A percentile compares a stretch with the other conserved stretches of the same genome.
Conservation (phyloP, 352 stramenopile genomes). For the Phytophthora pistaciae region DNA sequence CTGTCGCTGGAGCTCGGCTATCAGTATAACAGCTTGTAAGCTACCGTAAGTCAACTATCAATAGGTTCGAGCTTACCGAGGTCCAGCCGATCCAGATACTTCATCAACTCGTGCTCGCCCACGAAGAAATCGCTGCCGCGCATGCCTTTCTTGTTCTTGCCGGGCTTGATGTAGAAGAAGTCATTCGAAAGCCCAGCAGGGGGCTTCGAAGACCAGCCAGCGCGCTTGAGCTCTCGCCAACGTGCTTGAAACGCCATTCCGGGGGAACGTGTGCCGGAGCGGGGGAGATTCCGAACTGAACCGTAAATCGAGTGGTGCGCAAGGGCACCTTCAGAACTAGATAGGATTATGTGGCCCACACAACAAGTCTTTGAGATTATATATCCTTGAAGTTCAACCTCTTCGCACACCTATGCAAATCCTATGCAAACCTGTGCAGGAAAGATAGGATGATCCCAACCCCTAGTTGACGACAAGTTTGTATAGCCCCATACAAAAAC, state of each 20-base stretch:
- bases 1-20: background rate
- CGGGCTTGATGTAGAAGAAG: conserved; percentile 3
- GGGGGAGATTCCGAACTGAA: conserved; percentile 2
- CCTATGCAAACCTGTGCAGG: background rate
- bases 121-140: background rate
- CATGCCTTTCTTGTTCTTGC: background rate
- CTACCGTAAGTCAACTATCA: background rate
- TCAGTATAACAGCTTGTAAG: background rate
- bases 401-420: background rate
- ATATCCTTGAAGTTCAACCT: conserved; percentile 1
- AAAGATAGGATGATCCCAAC: background rate
- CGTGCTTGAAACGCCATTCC: conserved; percentile 2
- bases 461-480: background rate
- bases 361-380: background rate
- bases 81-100: conserved; percentile 3
- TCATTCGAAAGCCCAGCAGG: background rate
- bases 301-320: background rate
- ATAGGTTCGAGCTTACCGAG: background rate
- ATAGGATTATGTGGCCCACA: background rate
- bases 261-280: background rate
- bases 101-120: background rate
- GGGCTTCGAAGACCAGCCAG: background rate
- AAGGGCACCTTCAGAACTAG: background rate
- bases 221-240: background rate
- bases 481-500: background rate